Evolutionary conservation across 2,329 filamentous ascomycete species (phyloP).

Genomic region (Aspergillus fumigatus): DNA sequence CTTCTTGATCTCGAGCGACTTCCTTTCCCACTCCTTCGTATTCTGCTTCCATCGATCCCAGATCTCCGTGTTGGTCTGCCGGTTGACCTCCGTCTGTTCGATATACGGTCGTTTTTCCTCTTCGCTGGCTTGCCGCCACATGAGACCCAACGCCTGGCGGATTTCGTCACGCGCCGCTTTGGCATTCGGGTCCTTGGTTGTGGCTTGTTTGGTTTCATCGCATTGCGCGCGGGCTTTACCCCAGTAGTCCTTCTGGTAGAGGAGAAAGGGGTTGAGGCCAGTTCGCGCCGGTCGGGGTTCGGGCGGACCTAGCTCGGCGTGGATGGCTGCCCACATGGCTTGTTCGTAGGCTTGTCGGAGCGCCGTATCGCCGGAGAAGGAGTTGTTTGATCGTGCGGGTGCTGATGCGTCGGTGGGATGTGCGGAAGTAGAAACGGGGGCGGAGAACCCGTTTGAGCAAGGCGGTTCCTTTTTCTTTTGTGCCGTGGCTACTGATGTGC

Average conservation of each 20-base stretch:
- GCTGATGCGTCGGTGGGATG: not conserved
- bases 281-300: conserved; percentile 68
- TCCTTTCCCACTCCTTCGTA: conserved; percentile 49
- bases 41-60: conserved; percentile 68
- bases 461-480: conserved; percentile 22
- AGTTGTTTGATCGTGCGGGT: conserved; percentile 12
- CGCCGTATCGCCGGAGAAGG: conserved; percentile 19
- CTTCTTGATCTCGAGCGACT: conserved; percentile 35
- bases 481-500: conserved; percentile 16
- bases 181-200: conserved; percentile 61
- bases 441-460: conserved; percentile 2
- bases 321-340: conserved; percentile 53
- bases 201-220: conserved; percentile 62
- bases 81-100: conserved; percentile 67
- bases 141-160: conserved; percentile 76
- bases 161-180: conserved; percentile 70
- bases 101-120: conserved; percentile 74
- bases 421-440: not conserved
- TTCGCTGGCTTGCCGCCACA: conserved; percentile 76
- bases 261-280: conserved; percentile 77
- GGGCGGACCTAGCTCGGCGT: conserved; percentile 65
- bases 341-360: conserved; percentile 52
- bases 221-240: conserved; percentile 59
- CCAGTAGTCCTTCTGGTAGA: conserved; percentile 78
- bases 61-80: conserved; percentile 60